Base-by-base conservation (phyloP, 2,329 filamentous ascomycete species). In the Triangularia verruculosa region DNA sequence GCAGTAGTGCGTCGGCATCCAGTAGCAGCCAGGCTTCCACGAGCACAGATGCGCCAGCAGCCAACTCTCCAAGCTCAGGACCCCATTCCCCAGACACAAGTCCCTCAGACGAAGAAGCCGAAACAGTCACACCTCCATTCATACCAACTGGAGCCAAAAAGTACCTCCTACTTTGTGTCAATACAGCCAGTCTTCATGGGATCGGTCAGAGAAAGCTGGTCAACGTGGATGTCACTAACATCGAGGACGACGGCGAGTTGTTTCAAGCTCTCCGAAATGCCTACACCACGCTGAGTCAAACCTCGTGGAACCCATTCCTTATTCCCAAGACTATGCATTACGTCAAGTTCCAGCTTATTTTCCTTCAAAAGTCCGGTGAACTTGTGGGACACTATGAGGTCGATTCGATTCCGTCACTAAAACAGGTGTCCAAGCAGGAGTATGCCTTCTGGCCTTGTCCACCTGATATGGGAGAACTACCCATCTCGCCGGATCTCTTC, bases 161-260 rank as follows among this genome's bases (percentile, higher is more conserved):
- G 8, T 67, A 60, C 53, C 57, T 70, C 39, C 64, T 70, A 5
- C 60, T 70, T 5, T 69, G 66, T 39, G 67, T 70, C 20, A 70
- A 69, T 30, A 69, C 67, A 0, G 51, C 57, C 6, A 52, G 27
- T 24, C 17, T 28, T 1, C 54, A 43, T 24, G 22, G n/a, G n/a
- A 53, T 59, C 20, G 32, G 20, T 64, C 67, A 17, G 34, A 59
- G 47, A 22, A 64, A 61, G 27, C 62, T 69, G 1, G 55, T 51
- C 7, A 68, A 68, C 15, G 64, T 69, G 11, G 67, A 69, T 25
- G 53, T 68, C 2, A 68, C 67, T 5, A 52, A 62, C n/a, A 43
- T 67, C 11, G 34, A 54, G 7, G 56, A 57, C 20, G 59, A 63
- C 25, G 63, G 25, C 4, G 61, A 62, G 13, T 17, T 67, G 4